Percentiles rank a stretch among this genome's conserved stretches.
These are phyloP conservation scores for Cryptosporidium muris DNA, from an alignment of 169 alveolate species.

Conservation along the genomic window DNA sequence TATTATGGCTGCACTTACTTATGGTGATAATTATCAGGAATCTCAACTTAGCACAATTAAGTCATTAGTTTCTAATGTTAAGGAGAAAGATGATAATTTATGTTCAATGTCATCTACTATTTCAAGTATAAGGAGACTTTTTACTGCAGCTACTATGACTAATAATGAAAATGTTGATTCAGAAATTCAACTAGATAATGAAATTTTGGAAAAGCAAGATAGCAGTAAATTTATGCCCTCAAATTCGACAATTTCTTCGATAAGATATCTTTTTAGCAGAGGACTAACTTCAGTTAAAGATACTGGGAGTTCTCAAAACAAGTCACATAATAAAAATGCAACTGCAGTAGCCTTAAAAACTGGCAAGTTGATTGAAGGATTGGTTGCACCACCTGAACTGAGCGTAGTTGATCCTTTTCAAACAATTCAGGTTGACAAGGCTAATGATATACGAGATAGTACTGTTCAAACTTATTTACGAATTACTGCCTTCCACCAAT, in stretches of 20 bases:
- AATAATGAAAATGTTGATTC: constrained; percentile 11
- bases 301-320: constrained; percentile 35
- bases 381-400: constrained; percentile 60
- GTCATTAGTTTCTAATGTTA: constrained; percentile 54
- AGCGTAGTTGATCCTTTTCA: constrained; percentile 68
- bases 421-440: constrained; percentile 61
- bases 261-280: constrained; percentile 34
- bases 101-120: constrained; percentile 60
- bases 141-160: constrained; percentile 45
- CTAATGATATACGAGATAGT: constrained; percentile 49
- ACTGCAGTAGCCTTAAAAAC: constrained; percentile 43
- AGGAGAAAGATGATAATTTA: constrained; percentile 46
- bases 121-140: constrained; percentile 55
- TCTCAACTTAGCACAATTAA: constrained; percentile 40
- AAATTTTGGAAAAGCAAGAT: background rate
- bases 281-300: constrained; percentile 19
- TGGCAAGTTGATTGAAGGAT: constrained; percentile 21
- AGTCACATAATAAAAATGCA: constrained; percentile 33
- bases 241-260: constrained; percentile 54
- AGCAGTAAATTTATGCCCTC: constrained; percentile 31
- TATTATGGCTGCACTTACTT: constrained; percentile 69
- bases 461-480: constrained; percentile 66
- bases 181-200: background rate
- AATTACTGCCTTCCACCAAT: constrained; percentile 67
- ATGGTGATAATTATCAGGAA: constrained; percentile 59